These are phyloP conservation scores for Leonotis leonurus DNA, from an alignment of 257 asterid genomes.

Conservation along the genomic window DNA sequence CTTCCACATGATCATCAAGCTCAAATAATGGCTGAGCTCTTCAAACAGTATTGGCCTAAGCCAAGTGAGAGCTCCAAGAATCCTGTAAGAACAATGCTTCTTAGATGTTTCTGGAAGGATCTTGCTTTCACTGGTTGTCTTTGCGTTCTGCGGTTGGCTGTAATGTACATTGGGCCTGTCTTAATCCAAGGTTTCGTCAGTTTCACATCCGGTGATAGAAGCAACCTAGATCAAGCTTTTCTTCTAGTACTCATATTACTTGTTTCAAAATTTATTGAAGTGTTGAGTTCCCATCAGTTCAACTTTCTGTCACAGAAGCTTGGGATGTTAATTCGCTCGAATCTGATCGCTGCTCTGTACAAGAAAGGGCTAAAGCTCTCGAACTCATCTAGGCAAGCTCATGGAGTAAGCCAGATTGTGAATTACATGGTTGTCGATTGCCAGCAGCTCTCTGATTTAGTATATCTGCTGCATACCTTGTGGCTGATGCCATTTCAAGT, in stretches of 20 bases:
- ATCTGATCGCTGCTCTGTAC: conserved; percentile 43
- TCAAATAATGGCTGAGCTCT: conserved; percentile 31
- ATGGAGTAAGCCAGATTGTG: conserved; percentile 72
- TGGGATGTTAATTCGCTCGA: conserved; percentile 59
- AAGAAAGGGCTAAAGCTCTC: conserved; percentile 53
- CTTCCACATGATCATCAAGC: conserved; percentile 47
- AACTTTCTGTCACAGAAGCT: conserved; percentile 48
- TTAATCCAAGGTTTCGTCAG: conserved; percentile 48
- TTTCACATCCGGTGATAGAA: conserved; percentile 38
- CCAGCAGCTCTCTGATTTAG: conserved; percentile 54
- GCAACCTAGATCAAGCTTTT: conserved; percentile 29
- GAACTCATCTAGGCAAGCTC: conserved; percentile 56
- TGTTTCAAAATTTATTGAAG: conserved; percentile 45
- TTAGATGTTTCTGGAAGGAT: conserved; percentile 54
- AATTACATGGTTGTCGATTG: conserved; percentile 76
- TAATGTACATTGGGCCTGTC: conserved; percentile 53
- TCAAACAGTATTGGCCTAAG: conserved; percentile 43
- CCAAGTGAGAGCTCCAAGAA: conserved; percentile 33
- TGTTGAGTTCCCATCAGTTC: conserved; percentile 60
- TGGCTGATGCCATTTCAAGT: conserved; percentile 70
- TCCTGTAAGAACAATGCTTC: conserved; percentile 38
- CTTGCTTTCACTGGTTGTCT: conserved; percentile 41
- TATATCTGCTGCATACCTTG: conserved; percentile 44
- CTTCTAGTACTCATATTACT: conserved; percentile 36
- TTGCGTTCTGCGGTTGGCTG: conserved; percentile 32